Conservation (phyloP, 2,329 filamentous ascomycete species). For the Aphanocladium album region DNA sequence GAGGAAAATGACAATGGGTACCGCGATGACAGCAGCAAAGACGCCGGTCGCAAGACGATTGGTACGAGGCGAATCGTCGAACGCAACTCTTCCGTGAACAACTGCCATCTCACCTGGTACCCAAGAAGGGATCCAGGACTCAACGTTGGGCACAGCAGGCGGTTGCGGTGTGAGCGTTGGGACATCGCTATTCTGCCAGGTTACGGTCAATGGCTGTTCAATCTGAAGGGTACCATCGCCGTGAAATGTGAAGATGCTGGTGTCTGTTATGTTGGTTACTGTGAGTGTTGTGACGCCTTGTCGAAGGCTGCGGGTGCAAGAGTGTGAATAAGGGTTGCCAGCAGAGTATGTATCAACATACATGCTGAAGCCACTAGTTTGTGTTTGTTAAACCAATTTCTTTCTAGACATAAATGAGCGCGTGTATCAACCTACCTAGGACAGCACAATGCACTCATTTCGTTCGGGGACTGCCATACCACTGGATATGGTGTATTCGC, state of each 20-base stretch:
- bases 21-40: neutral
- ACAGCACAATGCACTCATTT: constrained; percentile 1
- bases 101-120: neutral
- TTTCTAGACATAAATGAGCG: no score
- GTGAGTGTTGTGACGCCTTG: neutral
- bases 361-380: neutral
- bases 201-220: neutral
- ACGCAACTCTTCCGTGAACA: neutral
- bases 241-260: neutral
- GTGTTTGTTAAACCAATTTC: neutral
- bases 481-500: no score
- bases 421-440: neutral
- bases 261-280: neutral
- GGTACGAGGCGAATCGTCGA: neutral
- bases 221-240: neutral
- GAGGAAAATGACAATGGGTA: constrained; percentile 9
- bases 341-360: neutral
- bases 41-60: neutral
- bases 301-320: neutral
- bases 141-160: no score
- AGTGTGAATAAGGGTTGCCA: neutral
- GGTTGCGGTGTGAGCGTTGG: no score
- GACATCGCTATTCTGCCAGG: no score
- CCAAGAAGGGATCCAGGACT: constrained; percentile 1
- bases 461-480: neutral